A percentile compares a stretch with the other conserved stretches of the same genome.
Evolutionary conservation across 176 grass and related monocot genomes (phyloP).

Genomic region (Cenchrus americanus): DNA sequence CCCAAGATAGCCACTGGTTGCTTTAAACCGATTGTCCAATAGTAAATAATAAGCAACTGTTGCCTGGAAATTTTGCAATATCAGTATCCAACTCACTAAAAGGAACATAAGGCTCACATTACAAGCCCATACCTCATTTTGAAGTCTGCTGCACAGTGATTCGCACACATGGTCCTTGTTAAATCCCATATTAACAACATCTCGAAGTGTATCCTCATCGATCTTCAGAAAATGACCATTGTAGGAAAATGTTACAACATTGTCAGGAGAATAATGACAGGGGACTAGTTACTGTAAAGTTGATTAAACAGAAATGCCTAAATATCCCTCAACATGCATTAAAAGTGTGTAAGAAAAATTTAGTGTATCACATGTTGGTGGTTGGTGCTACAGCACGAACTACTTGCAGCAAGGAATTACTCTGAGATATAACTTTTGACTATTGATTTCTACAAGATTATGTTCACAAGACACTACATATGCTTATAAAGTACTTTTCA

Average conservation of each 20-base stretch:
- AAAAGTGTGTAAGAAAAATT: slow-evolving; percentile 33
- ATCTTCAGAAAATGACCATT: slow-evolving; percentile 63
- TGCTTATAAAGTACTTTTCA: slow-evolving; percentile 12
- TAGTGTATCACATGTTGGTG: neutral
- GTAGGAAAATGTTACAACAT: slow-evolving; percentile 35
- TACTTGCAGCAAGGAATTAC: slow-evolving; percentile 17
- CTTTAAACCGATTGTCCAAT: slow-evolving; percentile 89
- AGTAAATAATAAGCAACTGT: slow-evolving; percentile 97
- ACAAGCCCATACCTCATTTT: slow-evolving; percentile 80
- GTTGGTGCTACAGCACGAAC: slow-evolving; percentile 8
- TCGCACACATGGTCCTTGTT: slow-evolving; percentile 77
- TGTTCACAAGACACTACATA: neutral
- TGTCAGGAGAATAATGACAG: slow-evolving; percentile 2
- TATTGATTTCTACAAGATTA: slow-evolving; percentile 24
- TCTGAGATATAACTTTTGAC: slow-evolving; percentile 6
- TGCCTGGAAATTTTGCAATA: slow-evolving; percentile 59
- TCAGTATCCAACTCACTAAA: slow-evolving; percentile 39
- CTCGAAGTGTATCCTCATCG: slow-evolving; percentile 88
- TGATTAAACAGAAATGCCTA: neutral
- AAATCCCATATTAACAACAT: slow-evolving; percentile 83
- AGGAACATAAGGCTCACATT: slow-evolving; percentile 11
- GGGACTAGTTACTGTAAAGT: neutral
- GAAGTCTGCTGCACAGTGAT: slow-evolving; percentile 75
- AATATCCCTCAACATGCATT: neutral
- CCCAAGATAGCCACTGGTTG: slow-evolving; percentile 85